Percentiles rank a stretch among this genome's conserved stretches.
phyloP scores from a whole-genome alignment of 2,329 filamentous ascomycete species.

The Aspergillus phoenicis region DNA sequence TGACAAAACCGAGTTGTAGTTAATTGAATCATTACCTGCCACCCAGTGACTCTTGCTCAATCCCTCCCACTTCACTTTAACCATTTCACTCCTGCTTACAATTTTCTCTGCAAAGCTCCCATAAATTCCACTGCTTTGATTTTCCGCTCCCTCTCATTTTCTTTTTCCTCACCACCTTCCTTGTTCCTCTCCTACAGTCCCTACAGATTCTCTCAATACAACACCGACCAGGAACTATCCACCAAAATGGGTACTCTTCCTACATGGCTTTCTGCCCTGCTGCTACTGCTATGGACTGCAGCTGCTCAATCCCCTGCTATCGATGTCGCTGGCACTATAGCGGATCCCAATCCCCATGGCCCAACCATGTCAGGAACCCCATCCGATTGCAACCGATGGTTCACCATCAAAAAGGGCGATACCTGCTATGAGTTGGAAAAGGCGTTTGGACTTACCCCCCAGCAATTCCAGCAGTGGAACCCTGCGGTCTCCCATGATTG shows the following conservation, averaged over 20 bases:
- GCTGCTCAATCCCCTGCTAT: not conserved
- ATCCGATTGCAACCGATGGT: slow-evolving; percentile 14
- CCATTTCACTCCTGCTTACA: too few species aligned
- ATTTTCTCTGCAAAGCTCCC: too few species aligned
- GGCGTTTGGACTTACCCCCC: slow-evolving; percentile 1
- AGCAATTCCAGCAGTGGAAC: slow-evolving; percentile 18
- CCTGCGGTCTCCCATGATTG: slow-evolving; percentile 11
- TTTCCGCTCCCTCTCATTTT: too few species aligned
- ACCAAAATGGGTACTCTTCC: too few species aligned
- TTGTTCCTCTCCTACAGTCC: not conserved
- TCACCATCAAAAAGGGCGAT: slow-evolving; percentile 15
- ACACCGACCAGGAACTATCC: not conserved
- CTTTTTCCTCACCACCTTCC: not conserved
- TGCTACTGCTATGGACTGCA: slow-evolving; percentile 1
- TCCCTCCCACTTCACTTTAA: not conserved
- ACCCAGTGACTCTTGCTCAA: not conserved
- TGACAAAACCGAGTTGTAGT: too few species aligned
- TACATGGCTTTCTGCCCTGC: not conserved
- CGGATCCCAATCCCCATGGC: slow-evolving; percentile 6
- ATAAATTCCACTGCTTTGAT: too few species aligned
- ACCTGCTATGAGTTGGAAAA: slow-evolving; percentile 7
- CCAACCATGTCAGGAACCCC: slow-evolving; percentile 13
- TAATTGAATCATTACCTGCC: too few species aligned
- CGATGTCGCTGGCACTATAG: not conserved
- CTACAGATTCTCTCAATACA: not conserved